These are phyloP conservation scores for Xerocomellus amylosporus DNA, from an alignment of 768 basidiomycete genomes.

Conservation along the genomic window DNA sequence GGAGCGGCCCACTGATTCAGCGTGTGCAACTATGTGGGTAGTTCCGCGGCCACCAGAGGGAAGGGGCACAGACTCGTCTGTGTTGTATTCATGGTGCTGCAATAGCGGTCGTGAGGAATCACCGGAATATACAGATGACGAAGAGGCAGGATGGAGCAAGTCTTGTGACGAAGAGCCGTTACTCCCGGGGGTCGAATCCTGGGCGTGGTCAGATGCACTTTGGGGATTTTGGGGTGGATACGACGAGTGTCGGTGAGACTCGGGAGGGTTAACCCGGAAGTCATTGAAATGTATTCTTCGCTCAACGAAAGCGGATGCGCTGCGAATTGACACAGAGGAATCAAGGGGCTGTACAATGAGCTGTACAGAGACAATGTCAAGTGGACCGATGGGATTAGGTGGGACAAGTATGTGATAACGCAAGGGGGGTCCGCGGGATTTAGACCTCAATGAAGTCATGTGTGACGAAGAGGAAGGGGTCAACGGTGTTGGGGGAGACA, in stretches of 20 bases:
- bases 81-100: slow-evolving; percentile 12
- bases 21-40: slow-evolving; percentile 52
- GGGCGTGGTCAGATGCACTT: slow-evolving; percentile 29
- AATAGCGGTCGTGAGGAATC: slow-evolving; percentile 29
- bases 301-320: slow-evolving; percentile 63
- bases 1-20: slow-evolving; percentile 60
- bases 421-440: slow-evolving; percentile 56
- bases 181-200: slow-evolving; percentile 12
- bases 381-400: slow-evolving; percentile 60
- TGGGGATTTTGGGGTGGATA: slow-evolving; percentile 20
- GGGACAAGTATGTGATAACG: slow-evolving; percentile 60
- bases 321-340: slow-evolving; percentile 54
- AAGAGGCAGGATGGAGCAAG: slow-evolving; percentile 15
- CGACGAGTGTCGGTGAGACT: slow-evolving; percentile 21
- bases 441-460: slow-evolving; percentile 44
- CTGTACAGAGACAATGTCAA: slow-evolving; percentile 67
- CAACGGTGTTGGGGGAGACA: slow-evolving; percentile 35
- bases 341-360: slow-evolving; percentile 62
- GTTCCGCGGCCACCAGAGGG: slow-evolving; percentile 31
- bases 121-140: slow-evolving; percentile 24
- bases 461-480: slow-evolving; percentile 36
- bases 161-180: slow-evolving; percentile 22
- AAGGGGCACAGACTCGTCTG: slow-evolving; percentile 11
- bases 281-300: slow-evolving; percentile 66
- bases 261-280: slow-evolving; percentile 20